Base-by-base conservation (phyloP, 2,329 filamentous ascomycete genomes). In the Nothophaeocryptopus gaeumannii region DNA sequence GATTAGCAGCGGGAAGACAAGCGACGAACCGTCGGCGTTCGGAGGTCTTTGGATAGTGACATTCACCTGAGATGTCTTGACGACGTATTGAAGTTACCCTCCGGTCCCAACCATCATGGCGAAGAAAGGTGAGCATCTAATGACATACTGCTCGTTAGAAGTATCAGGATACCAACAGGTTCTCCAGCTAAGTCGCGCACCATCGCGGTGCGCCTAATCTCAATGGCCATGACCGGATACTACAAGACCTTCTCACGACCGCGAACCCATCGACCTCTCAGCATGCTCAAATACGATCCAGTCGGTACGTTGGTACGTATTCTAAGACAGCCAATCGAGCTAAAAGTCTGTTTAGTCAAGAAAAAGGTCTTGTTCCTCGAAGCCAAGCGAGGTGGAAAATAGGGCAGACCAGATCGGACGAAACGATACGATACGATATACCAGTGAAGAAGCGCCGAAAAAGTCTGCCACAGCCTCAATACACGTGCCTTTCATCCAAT, bases 221-320 rank as follows among this genome's bases (percentile, higher is more conserved):
- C 90, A 58, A 99, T 99, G 93, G 93, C 93, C 70, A 86, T 96
- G 86, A 99, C 93, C 20, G 93, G 93, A 66, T 99, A 90, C 80
- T 99, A 92, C 79, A 91, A 92, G 72, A 95, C 89, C 46, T 84
- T 95, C 72, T 80, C 86, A 62, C 85, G 95, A 51, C 91, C 90
- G 10, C 85, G 93, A 61, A 80, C 82, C 29, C 80, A 90, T 56
- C 79, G 86, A 38, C 91, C 95, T 49, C 81, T 99, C 74, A 95
- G 90, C 76, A 93, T 99, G 89, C 77, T 99, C 63, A 99, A 99
- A 78, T 99, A 99, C 74, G 93, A 99, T 69, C 93, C 93, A 36
- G 91, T 99, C 58, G 86, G 89, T 95, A 83, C 59, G 80, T 70
- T n/a, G n/a, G n/a, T n/a, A n/a, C n/a, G n/a, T n/a, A n/a, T n/a